Conservation (phyloP, 352 stramenopile species). For the Pythium dissotocum region DNA sequence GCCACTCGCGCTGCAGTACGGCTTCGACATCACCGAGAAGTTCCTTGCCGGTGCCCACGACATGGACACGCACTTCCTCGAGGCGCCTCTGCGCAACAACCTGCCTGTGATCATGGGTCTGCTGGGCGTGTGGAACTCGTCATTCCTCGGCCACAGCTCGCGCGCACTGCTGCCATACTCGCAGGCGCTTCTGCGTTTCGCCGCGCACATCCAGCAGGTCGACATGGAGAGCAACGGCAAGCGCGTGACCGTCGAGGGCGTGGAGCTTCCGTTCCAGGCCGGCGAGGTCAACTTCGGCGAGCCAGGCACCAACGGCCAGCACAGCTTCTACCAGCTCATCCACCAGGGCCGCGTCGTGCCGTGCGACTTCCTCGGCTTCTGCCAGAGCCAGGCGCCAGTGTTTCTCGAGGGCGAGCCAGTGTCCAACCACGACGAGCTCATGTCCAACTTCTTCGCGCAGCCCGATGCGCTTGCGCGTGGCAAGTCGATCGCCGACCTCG, state of each 20-base stretch:
- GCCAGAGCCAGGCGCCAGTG: slow-evolving; percentile 92
- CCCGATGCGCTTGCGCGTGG: slow-evolving; percentile 96
- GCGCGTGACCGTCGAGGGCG: slow-evolving; percentile 94
- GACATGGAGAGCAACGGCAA: slow-evolving; percentile 99
- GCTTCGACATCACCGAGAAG: slow-evolving; percentile 87
- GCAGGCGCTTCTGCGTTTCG: slow-evolving; percentile 94
- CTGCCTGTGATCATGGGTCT: slow-evolving; percentile 97
- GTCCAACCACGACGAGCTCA: slow-evolving; percentile 99
- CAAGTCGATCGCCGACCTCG: slow-evolving; percentile 95
- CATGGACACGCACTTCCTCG: slow-evolving; percentile 98
- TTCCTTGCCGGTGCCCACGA: slow-evolving; percentile 96
- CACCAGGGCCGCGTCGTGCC: slow-evolving; percentile 98
- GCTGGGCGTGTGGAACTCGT: slow-evolving; percentile 98
- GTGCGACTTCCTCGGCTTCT: slow-evolving; percentile 99
- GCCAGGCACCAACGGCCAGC: slow-evolving; percentile 97
- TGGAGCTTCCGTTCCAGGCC: slow-evolving; percentile 91
- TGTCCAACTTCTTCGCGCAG: slow-evolving; percentile 99
- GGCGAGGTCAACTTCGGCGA: slow-evolving; percentile 98
- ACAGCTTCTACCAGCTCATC: slow-evolving; percentile 99
- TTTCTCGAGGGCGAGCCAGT: slow-evolving; percentile 80
- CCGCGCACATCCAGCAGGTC: slow-evolving; percentile 97
- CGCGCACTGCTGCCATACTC: slow-evolving; percentile 92
- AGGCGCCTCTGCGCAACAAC: slow-evolving; percentile 92
- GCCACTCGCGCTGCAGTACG: slow-evolving; percentile 96
- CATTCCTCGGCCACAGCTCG: slow-evolving; percentile 95